Base-by-base conservation (phyloP, 129 eudicot genomes). In the Chrysanthemum seticuspe region DNA sequence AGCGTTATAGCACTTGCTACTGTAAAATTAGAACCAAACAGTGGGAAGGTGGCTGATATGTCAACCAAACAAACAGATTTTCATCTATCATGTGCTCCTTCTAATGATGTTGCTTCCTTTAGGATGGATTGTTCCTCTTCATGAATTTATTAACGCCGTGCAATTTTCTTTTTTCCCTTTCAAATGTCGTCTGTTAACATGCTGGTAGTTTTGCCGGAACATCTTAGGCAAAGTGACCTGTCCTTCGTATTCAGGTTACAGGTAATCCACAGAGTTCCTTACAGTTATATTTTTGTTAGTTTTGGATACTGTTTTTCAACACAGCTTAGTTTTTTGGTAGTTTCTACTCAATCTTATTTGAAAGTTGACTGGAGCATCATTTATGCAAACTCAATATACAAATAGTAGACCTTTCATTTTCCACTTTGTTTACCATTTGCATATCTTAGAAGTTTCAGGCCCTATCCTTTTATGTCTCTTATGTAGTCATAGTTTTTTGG, bases 191-290 rank as follows among this genome's bases (percentile, higher is more conserved):
- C 45, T 54, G 58, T 23, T 78, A 63, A 75, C 75, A 56, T 70
- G 74, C 36, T 86, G 66, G 19, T 79, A 49, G 55, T 73, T 81
- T 67, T 87, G 80, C 91, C 90, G 96, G 99, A 90, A 72, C 97
- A 90, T 77, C 84, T 90, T 66, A 95, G 85, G 80, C 96, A 88
- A 76, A 90, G 85, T 76, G 96, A 95, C 66, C 82, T 90, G 77
- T 86, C 99, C 25, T 95, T 90, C 74, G 87, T 88, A 58, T 95
- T 95, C 81, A 83, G 99, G 74, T 70, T 95, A 77, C 99, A 95
- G 99, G 99, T 95, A 88, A 71, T 65, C 45, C 71, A 13, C 50
- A 63, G 54, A 65, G 45, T 71, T 36, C 52, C 60, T 21, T 70
- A 21, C 14, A 50, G 10, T 11, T 60, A 51, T 62, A 21, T n/a